These are phyloP conservation scores for Terfezia boudieri DNA, from an alignment of 495 filamentous ascomycete genomes.

Conservation along the genomic window DNA sequence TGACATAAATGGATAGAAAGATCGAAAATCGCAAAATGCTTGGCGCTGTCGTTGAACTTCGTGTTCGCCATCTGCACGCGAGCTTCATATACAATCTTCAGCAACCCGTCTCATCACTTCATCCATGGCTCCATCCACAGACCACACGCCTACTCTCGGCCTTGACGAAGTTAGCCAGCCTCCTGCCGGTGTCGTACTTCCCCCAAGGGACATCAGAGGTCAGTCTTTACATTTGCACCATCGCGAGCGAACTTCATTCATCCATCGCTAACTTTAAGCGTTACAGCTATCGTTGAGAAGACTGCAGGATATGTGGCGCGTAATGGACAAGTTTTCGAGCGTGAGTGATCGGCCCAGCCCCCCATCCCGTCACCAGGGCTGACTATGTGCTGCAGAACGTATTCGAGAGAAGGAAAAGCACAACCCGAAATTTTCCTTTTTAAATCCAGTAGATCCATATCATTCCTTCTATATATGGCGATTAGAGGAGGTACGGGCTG, in stretches of 20 bases:
- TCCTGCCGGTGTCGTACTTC: slow-evolving; percentile 62
- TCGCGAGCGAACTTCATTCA: neutral
- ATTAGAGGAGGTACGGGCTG: slow-evolving; percentile 58
- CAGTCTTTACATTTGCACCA: slow-evolving; percentile 9
- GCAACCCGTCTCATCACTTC: no score
- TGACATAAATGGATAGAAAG: no score
- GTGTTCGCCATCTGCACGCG: no score
- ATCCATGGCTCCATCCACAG: no score
- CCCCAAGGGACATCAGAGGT: slow-evolving; percentile 62
- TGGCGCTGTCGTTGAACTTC: no score
- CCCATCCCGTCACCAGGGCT: slow-evolving; percentile 2
- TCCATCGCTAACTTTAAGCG: neutral
- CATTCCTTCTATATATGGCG: slow-evolving; percentile 79
- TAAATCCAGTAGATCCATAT: slow-evolving; percentile 63
- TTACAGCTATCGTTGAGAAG: slow-evolving; percentile 62
- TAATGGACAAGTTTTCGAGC: slow-evolving; percentile 65
- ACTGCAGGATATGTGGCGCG: slow-evolving; percentile 85
- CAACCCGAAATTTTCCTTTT: slow-evolving; percentile 81
- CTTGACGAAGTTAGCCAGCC: slow-evolving; percentile 35
- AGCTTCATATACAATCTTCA: no score
- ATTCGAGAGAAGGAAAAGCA: slow-evolving; percentile 67
- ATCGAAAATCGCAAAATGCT: no score
- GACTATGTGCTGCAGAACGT: slow-evolving; percentile 29
- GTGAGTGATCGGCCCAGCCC: slow-evolving; percentile 21
- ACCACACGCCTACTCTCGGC: no score